Conservation (phyloP, 75 land plant species). For the Pinus albicaulis region DNA sequence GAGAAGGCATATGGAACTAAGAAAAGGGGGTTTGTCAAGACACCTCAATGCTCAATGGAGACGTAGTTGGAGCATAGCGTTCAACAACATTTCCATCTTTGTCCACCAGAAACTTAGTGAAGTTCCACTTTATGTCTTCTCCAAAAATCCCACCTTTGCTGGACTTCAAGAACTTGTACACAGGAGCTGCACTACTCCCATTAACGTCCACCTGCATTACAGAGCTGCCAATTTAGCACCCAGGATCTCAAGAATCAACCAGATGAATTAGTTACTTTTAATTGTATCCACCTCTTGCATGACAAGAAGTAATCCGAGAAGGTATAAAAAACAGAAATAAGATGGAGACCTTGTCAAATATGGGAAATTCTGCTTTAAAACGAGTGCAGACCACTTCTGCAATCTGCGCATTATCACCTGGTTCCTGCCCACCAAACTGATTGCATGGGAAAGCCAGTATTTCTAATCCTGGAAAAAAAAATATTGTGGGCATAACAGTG, state of each 20-base stretch:
- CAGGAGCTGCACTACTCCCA: slow-evolving; percentile 65
- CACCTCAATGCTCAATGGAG: slow-evolving; percentile 72
- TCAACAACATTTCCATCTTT: slow-evolving; percentile 30
- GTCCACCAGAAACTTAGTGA: too few relatives aligned
- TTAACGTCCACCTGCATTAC: slow-evolving; percentile 16
- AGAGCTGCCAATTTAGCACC: not conserved
- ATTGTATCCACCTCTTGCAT: not conserved
- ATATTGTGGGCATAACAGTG: too few relatives aligned
- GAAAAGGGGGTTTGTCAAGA: not conserved
- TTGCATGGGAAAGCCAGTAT: too few relatives aligned
- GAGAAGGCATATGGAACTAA: not conserved
- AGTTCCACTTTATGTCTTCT: slow-evolving; percentile 13
- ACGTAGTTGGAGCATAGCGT: slow-evolving; percentile 82
- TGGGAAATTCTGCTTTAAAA: too few relatives aligned
- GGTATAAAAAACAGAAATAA: not conserved
- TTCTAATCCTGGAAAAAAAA: slow-evolving; percentile 13
- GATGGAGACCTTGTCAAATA: slow-evolving; percentile 21
- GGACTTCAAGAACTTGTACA: slow-evolving; percentile 77
- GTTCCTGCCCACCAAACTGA: too few relatives aligned
- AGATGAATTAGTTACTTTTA: not conserved
- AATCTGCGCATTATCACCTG: too few relatives aligned
- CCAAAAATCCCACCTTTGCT: slow-evolving; percentile 77
- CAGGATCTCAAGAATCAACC: not conserved
- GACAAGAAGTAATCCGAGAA: not conserved
- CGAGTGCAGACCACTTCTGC: too few relatives aligned